These are phyloP conservation scores for Stylonectria norvegica DNA, from an alignment of 2,329 filamentous ascomycete genomes.

Conservation along the genomic window DNA sequence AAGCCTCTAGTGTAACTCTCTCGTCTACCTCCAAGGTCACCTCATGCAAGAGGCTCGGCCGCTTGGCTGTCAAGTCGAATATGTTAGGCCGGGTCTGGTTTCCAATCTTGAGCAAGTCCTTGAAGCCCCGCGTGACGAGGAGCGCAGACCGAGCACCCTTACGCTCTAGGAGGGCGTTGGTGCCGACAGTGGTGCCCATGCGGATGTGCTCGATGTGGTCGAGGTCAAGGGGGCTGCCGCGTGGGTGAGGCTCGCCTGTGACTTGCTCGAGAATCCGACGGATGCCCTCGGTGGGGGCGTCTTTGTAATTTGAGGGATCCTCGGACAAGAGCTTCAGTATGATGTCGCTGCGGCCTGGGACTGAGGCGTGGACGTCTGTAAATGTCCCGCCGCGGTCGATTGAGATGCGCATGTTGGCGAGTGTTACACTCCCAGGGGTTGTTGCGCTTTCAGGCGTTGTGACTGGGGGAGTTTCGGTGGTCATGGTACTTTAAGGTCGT, in stretches of 20 bases:
- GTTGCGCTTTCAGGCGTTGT: no score
- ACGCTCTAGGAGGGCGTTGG: constrained; percentile 68
- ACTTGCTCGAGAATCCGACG: constrained; percentile 40
- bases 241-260: constrained; percentile 29
- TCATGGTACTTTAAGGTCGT: constrained; percentile 3
- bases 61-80: constrained; percentile 66
- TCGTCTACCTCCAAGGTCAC: constrained; percentile 67
- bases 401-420: constrained; percentile 28
- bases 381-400: constrained; percentile 52
- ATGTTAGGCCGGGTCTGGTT: constrained; percentile 70
- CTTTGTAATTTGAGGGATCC: constrained; percentile 67
- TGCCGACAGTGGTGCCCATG: constrained; percentile 75
- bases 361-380: constrained; percentile 66
- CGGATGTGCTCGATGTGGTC: constrained; percentile 58
- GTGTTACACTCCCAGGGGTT: no score
- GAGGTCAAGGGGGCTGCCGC: constrained; percentile 31
- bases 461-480: constrained; percentile 2
- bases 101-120: constrained; percentile 65
- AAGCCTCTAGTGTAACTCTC: constrained; percentile 68
- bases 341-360: constrained; percentile 62
- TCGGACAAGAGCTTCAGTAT: constrained; percentile 70
- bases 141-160: constrained; percentile 69
- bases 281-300: constrained; percentile 72
- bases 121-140: constrained; percentile 68
- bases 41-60: constrained; percentile 65